These are phyloP conservation scores for Pythium coloratum DNA, from an alignment of 352 stramenopile species.

Conservation along the genomic window DNA sequence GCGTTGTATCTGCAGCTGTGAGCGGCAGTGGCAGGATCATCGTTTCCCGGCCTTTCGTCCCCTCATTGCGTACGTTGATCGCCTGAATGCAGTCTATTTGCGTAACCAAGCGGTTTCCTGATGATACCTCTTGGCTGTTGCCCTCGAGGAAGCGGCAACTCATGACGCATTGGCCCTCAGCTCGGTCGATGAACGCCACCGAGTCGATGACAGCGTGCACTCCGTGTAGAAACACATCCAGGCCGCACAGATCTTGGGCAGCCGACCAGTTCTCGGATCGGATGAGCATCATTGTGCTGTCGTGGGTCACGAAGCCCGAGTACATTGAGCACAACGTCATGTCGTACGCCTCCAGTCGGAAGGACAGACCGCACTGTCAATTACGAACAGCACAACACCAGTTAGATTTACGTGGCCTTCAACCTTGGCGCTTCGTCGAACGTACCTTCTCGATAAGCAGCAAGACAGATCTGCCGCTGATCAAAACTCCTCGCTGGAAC, in stretches of 20 bases:
- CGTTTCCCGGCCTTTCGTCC: constrained; percentile 28
- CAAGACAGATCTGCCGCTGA: constrained; percentile 48
- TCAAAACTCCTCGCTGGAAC: constrained; percentile 54
- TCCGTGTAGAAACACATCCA: constrained; percentile 40
- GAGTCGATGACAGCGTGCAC: constrained; percentile 33
- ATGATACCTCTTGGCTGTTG: neutral
- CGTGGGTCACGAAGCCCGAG: constrained; percentile 54
- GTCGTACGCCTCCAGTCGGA: constrained; percentile 61
- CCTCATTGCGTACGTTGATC: constrained; percentile 54
- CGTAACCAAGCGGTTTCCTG: constrained; percentile 5
- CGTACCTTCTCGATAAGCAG: constrained; percentile 65
- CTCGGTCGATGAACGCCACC: constrained; percentile 40
- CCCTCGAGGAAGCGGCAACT: constrained; percentile 7
- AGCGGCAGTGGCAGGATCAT: constrained; percentile 32
- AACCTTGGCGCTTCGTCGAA: neutral
- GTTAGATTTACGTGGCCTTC: neutral
- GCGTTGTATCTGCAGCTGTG: constrained; percentile 37
- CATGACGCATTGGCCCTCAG: constrained; percentile 49
- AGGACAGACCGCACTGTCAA: constrained; percentile 60
- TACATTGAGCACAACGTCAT: constrained; percentile 46
- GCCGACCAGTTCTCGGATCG: constrained; percentile 65
- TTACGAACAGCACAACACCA: neutral
- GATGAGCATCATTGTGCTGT: constrained; percentile 46
- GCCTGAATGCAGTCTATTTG: constrained; percentile 39
- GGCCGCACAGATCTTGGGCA: constrained; percentile 40